Conservation (phyloP, 495 filamentous ascomycete species). For the Echria macrotheca region DNA sequence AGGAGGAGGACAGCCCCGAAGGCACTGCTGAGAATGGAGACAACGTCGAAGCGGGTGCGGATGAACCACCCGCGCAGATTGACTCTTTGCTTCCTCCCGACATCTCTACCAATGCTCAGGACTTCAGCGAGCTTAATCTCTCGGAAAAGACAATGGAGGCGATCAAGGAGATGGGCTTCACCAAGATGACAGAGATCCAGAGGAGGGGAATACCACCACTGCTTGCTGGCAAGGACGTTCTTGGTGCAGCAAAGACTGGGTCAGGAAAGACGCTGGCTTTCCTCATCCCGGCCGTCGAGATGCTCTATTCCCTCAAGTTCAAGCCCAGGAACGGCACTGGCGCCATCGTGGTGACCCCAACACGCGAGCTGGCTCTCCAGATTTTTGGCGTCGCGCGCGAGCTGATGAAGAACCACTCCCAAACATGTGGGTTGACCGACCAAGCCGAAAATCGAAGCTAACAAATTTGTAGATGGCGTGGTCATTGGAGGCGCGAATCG, state of each 20-base stretch:
- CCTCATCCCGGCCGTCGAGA: slow-evolving; percentile 90
- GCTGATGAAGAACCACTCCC: slow-evolving; percentile 70
- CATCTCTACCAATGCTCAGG: slow-evolving; percentile 30
- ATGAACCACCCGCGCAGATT: slow-evolving; percentile 20
- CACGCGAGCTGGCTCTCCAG: slow-evolving; percentile 87
- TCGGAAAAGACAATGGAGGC: slow-evolving; percentile 83
- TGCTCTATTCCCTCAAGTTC: slow-evolving; percentile 85
- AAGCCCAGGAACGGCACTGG: slow-evolving; percentile 73
- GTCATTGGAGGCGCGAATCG: slow-evolving; percentile 94
- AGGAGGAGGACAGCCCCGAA: not conserved
- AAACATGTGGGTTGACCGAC: slow-evolving; percentile 50
- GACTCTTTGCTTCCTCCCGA: slow-evolving; percentile 27
- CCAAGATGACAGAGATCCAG: slow-evolving; percentile 95
- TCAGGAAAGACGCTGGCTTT: slow-evolving; percentile 95
- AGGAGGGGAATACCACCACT: slow-evolving; percentile 79
- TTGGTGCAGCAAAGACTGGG: slow-evolving; percentile 95
- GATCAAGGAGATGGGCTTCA: slow-evolving; percentile 86
- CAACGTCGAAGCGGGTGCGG: slow-evolving; percentile 22
- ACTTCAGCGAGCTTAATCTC: slow-evolving; percentile 77
- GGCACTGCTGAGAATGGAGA: slow-evolving; percentile 21
- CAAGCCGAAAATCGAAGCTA: not conserved
- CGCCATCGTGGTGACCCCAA: slow-evolving; percentile 79
- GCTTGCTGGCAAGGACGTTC: slow-evolving; percentile 84
- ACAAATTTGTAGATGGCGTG: slow-evolving; percentile 59
- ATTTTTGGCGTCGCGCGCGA: slow-evolving; percentile 95